phyloP scores from a whole-genome alignment of 371 early-diverging fungal genomes.

The Funneliformis caledonium region DNA sequence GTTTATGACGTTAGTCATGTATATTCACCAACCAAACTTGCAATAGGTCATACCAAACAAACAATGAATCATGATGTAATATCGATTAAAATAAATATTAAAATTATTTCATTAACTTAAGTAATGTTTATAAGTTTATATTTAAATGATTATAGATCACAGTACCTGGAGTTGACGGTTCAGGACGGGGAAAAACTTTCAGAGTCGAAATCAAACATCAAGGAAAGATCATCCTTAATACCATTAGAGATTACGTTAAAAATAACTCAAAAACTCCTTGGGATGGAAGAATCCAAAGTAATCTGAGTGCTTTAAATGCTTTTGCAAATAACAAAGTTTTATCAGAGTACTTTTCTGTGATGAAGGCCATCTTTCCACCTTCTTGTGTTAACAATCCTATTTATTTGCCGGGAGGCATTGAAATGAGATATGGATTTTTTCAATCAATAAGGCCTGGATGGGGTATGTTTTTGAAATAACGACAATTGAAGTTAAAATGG shows the following conservation, averaged over 20 bases:
- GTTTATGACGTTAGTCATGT: not conserved
- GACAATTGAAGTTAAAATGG: not conserved
- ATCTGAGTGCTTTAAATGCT: not conserved
- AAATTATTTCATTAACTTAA: not conserved
- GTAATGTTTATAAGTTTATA: not conserved
- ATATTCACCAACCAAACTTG: not conserved
- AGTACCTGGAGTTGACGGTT: not conserved
- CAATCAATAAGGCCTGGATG: constrained; percentile 76
- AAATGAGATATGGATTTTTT: constrained; percentile 89
- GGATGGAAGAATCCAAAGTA: not conserved
- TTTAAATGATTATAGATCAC: not conserved
- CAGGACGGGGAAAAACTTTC: not conserved
- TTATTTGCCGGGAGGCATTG: constrained; percentile 70
- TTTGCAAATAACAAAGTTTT: not conserved
- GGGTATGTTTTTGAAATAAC: not conserved
- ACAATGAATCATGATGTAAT: not conserved
- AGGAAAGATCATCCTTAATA: not conserved
- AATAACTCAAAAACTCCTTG: not conserved
- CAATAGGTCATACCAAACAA: not conserved
- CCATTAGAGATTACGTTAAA: not conserved
- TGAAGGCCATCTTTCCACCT: constrained; percentile 74
- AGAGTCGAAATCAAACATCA: not conserved
- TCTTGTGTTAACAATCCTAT: constrained; percentile 61
- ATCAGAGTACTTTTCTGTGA: constrained; percentile 41
- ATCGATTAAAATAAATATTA: not conserved